Evolutionary conservation across 2,329 filamentous ascomycete species (phyloP), one percentile per base, ranked within the genome.

Genomic region (Pyrenophora tritici-repentis): DNA sequence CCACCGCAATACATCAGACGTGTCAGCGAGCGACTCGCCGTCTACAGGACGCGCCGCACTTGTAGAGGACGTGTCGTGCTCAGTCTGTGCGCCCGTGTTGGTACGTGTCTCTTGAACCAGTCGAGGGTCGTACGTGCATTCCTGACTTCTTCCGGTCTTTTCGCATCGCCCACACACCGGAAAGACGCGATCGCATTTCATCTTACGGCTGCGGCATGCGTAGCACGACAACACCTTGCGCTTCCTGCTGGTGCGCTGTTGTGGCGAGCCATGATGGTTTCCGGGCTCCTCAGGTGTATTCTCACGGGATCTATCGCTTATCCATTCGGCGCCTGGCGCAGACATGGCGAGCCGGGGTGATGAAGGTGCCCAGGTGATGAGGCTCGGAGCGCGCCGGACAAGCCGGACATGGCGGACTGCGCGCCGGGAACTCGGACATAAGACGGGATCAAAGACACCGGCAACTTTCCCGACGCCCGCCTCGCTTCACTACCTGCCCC

Each of bases 191-290:
- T 79, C 77, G 58, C 77, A 79, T 57, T 78, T 76, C 56, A 79
- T 73, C 57, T 78, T 79, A n/a, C 76, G 68, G 36, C 71, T 71
- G 42, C 76, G 72, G 65, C 77, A 79, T 10, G 77, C 74, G 54
- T 74, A 77, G 54, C 76, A 79, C 2, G 76, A 79, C 7, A 79
- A 61, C 13, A 78, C 76, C 60, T 78, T 79, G 14, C 77, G 69
- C 50, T 77, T 74, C 55, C 72, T 73, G 46, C 66, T 66, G 4
- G 59, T 54, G 20, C 76, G 75, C 51, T 77, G 78, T n/a, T 75
- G 74, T 20, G 63, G 44, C 3, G 59, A 55, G 6, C 46, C 64
- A 42, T 69, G 51, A 16, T 59, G 54, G 18, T 41, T 52, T 36
- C 72, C 66, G 16, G 66, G 31, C 29, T 13, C 31, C 6, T 39